Conservation (phyloP, 371 early-diverging fungal genomes). For the Gilbertella persicaria region DNA sequence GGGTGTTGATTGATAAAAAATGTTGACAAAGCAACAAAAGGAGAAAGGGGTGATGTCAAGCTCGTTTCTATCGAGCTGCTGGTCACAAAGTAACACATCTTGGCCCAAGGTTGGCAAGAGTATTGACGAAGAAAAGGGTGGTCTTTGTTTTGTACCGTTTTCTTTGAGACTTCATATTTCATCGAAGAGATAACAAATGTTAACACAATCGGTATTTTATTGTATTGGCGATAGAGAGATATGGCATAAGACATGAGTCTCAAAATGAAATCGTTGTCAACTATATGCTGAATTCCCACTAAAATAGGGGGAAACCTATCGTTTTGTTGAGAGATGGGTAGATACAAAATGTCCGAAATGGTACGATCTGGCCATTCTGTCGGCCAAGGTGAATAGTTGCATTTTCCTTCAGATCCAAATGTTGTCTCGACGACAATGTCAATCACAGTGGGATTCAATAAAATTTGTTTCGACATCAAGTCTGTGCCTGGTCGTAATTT, state of each 20-base stretch:
- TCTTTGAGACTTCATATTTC: slow-evolving; percentile 11
- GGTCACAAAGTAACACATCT: slow-evolving; percentile 4
- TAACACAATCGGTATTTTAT: background rate
- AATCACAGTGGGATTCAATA: slow-evolving; percentile 13
- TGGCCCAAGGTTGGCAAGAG: slow-evolving; percentile 12
- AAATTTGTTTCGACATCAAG: slow-evolving; percentile 10
- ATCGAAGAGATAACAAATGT: slow-evolving; percentile 8
- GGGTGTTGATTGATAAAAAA: slow-evolving; percentile 8
- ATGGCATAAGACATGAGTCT: slow-evolving; percentile 17
- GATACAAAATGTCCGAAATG: slow-evolving; percentile 11
- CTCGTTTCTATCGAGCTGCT: slow-evolving; percentile 1
- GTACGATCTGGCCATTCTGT: slow-evolving; percentile 3
- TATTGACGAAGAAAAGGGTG: slow-evolving; percentile 13
- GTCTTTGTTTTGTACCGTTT: slow-evolving; percentile 5
- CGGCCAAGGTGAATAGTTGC: slow-evolving; percentile 2
- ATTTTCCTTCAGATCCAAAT: slow-evolving; percentile 8
- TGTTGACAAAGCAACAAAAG: slow-evolving; percentile 7
- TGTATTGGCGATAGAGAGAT: slow-evolving; percentile 10
- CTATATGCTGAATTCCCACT: slow-evolving; percentile 10
- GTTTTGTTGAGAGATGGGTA: slow-evolving; percentile 1
- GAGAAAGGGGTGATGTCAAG: slow-evolving; percentile 2
- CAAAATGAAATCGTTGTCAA: slow-evolving; percentile 18
- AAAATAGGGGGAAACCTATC: slow-evolving; percentile 6
- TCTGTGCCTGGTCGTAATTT: slow-evolving; percentile 11
- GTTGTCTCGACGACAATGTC: slow-evolving; percentile 10